Base-by-base conservation (phyloP, 352 stramenopile species). In the Globisporangium polare region DNA sequence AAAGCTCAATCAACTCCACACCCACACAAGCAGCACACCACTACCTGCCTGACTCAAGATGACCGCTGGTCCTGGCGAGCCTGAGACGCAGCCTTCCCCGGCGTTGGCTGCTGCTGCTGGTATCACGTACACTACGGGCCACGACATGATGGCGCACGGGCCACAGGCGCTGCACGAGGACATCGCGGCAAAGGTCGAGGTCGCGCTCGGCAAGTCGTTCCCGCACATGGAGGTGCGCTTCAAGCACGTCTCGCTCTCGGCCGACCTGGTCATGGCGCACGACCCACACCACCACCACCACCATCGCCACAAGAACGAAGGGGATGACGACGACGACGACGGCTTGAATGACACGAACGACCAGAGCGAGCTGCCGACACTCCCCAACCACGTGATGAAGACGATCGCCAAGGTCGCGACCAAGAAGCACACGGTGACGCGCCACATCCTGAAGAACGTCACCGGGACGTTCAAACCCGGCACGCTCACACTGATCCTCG, bases 401-500 rank as follows among this genome's bases (percentile, higher is more conserved):
- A 50, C 46, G 22, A 58, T 65, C 47, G 52, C 64, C 37, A 70
- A 62, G 45, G 51, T 55, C 45, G 52, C 31, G 13, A 43, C 58
- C 5, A 63, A 64, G 41, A 65, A 71, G 24, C 51, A 61, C 33
- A 55, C 51, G 1, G 60, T 66, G 53, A 51, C 41, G 18, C 45
- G 39, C 33, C 53, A 67, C 55, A 67, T 67, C 39, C 53, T 67
- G 37, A 63, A 53, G 37, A 62, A 63, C 35, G 46, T 67, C 41
- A 63, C 53, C 17, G 59, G 63, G 45, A 76, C 55, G 13, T 86
- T 88, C 62, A 67, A 73, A n/a, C 75, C 78, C 0, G 74, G 78
- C 13, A 82, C 72, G 0, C 57, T 85, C 41, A 88, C 78, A 37
- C 72, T 88, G n/a, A 68, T 88, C 27, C 63, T 86, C 10, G 78